Evolutionary conservation across 1,139 yeast species (phyloP).

Genomic region (Magnusiomyces ingens): DNA sequence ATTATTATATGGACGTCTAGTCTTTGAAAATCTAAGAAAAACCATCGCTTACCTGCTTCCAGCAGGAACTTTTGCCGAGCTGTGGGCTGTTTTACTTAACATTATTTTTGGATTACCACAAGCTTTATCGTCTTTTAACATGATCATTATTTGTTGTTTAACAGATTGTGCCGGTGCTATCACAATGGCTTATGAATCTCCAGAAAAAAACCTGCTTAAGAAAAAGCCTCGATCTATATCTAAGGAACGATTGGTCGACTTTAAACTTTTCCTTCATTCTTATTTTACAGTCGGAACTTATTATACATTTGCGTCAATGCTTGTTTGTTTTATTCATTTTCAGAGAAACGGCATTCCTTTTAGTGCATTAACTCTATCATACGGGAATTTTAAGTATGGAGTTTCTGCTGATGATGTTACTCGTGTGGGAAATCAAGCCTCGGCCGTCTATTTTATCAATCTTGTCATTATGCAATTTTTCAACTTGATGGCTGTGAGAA

Average conservation of each 20-base stretch:
- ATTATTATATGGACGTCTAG: conserved; percentile 33
- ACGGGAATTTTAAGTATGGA: conserved; percentile 31
- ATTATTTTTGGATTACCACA: conserved; percentile 45
- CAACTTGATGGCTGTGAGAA: conserved; percentile 41
- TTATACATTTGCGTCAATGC: conserved; percentile 39
- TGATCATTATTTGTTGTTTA: conserved; percentile 41
- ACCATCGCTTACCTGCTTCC: conserved; percentile 45
- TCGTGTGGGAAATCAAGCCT: conserved; percentile 32
- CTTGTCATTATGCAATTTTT: conserved; percentile 45
- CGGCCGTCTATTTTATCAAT: conserved; percentile 44
- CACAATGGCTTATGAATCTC: conserved; percentile 40
- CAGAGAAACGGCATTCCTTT: conserved; percentile 36
- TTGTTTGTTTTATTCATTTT: conserved; percentile 38
- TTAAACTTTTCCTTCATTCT: conserved; percentile 38
- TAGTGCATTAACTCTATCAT: conserved; percentile 34
- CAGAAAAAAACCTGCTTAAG: conserved; percentile 38
- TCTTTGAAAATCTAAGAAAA: conserved; percentile 44
- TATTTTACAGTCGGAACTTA: conserved; percentile 41
- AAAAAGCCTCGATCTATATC: conserved; percentile 40
- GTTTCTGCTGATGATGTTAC: conserved; percentile 19
- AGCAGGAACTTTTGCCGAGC: conserved; percentile 45
- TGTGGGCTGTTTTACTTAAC: conserved; percentile 45
- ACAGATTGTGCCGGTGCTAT: conserved; percentile 44
- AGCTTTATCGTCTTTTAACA: conserved; percentile 41
- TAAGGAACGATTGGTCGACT: conserved; percentile 40